Evolutionary conservation across 805 yeast genomes (phyloP).

Genomic region (Teunomyces lycoperdinae): DNA sequence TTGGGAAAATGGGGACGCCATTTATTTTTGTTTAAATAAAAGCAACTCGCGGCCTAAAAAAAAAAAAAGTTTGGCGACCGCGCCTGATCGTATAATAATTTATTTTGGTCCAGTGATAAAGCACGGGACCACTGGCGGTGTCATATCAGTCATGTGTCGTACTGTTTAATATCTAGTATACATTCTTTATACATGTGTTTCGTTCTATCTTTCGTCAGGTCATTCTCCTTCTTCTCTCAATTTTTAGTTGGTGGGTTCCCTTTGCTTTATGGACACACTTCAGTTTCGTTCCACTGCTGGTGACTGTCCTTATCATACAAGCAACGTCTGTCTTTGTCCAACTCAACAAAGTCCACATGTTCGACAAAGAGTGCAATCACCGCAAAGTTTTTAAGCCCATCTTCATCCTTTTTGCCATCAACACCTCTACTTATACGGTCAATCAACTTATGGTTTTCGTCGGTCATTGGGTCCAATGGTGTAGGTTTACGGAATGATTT

Average conservation of each 20-base stretch:
- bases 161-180: not conserved
- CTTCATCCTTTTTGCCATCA: slow-evolving; percentile 69
- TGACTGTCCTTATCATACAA: slow-evolving; percentile 51
- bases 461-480: slow-evolving; percentile 61
- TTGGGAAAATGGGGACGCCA: not conserved
- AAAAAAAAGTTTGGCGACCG: not conserved
- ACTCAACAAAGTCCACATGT: slow-evolving; percentile 64
- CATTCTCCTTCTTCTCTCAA: too few species aligned
- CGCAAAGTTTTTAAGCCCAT: slow-evolving; percentile 63
- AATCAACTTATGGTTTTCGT: slow-evolving; percentile 51
- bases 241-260: too few species aligned
- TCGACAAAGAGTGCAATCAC: slow-evolving; percentile 69
- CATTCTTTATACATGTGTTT: not conserved
- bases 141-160: not conserved
- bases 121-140: not conserved
- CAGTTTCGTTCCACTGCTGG: slow-evolving; percentile 73
- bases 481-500: slow-evolving; percentile 69
- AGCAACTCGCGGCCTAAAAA: not conserved
- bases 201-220: too few species aligned
- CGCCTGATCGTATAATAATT: not conserved
- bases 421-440: slow-evolving; percentile 80
- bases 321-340: slow-evolving; percentile 55
- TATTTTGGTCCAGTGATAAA: not conserved
- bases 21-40: not conserved
- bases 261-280: slow-evolving; percentile 59